Evolutionary conservation across 2,329 filamentous ascomycete genomes (phyloP).

Genomic region (Calcarisporium arbuscula): DNA sequence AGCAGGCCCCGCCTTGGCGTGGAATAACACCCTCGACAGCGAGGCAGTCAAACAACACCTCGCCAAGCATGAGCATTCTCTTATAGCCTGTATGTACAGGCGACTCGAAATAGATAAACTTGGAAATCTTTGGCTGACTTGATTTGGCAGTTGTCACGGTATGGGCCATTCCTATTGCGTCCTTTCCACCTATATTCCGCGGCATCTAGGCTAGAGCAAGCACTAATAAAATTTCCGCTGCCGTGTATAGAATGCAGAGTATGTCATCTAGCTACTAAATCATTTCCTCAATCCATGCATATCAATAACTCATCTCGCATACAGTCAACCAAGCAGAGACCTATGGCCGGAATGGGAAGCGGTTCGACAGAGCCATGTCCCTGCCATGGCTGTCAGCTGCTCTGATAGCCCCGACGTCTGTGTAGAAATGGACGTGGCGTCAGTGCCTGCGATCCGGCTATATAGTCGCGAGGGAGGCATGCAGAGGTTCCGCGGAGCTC

Average conservation of each 20-base stretch:
- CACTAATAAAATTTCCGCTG: slow-evolving; percentile 10
- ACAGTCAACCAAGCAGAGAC: no score
- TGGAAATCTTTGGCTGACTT: no score
- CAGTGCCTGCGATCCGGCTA: slow-evolving; percentile 40
- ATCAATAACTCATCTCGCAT: no score
- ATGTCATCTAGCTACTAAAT: no score
- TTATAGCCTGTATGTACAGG: slow-evolving; percentile 27
- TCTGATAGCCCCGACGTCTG: slow-evolving; percentile 28
- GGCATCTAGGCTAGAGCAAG: neutral
- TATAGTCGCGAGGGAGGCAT: slow-evolving; percentile 27
- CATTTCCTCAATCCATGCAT: no score
- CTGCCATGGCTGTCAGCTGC: slow-evolving; percentile 35
- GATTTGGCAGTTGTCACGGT: slow-evolving; percentile 8
- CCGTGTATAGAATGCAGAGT: neutral
- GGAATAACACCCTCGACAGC: slow-evolving; percentile 7
- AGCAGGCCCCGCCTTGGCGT: no score
- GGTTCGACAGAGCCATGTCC: slow-evolving; percentile 3
- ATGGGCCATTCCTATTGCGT: no score
- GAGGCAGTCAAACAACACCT: slow-evolving; percentile 9
- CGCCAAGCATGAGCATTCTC: slow-evolving; percentile 12
- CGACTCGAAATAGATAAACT: no score
- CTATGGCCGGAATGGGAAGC: slow-evolving; percentile 13
- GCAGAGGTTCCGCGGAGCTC: slow-evolving; percentile 36
- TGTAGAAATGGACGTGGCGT: slow-evolving; percentile 31
- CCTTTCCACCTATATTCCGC: no score